These are phyloP conservation scores for Trichophyton benhamiae DNA, from an alignment of 2,329 filamentous ascomycete genomes.

Conservation along the genomic window DNA sequence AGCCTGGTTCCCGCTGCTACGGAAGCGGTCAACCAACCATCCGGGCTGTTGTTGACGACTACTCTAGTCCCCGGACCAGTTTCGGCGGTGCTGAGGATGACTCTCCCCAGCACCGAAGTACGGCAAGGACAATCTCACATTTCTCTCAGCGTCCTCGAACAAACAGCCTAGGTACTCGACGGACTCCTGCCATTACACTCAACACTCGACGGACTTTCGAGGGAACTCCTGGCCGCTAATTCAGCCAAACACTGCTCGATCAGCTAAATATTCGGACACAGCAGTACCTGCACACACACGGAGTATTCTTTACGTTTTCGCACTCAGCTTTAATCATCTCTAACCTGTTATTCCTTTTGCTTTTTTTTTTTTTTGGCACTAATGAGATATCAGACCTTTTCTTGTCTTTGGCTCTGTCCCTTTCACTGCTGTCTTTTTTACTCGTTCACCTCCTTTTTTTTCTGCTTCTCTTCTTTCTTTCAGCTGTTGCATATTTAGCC, in stretches of 20 bases:
- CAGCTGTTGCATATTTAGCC: neutral
- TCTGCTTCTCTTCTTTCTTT: neutral
- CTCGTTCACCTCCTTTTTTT: neutral
- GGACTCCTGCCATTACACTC: slow-evolving; percentile 8
- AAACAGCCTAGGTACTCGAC: slow-evolving; percentile 27
- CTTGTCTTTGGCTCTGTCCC: too few species aligned
- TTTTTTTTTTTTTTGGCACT: neutral
- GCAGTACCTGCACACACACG: neutral
- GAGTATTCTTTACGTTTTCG: neutral
- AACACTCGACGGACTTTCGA: neutral
- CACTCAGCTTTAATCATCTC: neutral
- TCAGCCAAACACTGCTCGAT: neutral
- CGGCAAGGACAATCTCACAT: slow-evolving; percentile 20
- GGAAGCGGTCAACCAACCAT: slow-evolving; percentile 17
- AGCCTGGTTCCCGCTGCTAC: slow-evolving; percentile 32
- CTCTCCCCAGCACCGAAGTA: neutral
- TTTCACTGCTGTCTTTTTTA: neutral
- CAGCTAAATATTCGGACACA: too few species aligned
- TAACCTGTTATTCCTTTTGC: neutral
- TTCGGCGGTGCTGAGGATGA: neutral
- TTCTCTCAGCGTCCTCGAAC: slow-evolving; percentile 28
- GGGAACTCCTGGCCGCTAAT: neutral
- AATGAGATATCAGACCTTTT: neutral
- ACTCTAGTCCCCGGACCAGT: neutral
- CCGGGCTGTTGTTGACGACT: slow-evolving; percentile 4